Evolutionary conservation across 2,329 filamentous ascomycete species (phyloP), one percentile per base, ranked within the genome.

Genomic region (Dothidotthia symphoricarpi): DNA sequence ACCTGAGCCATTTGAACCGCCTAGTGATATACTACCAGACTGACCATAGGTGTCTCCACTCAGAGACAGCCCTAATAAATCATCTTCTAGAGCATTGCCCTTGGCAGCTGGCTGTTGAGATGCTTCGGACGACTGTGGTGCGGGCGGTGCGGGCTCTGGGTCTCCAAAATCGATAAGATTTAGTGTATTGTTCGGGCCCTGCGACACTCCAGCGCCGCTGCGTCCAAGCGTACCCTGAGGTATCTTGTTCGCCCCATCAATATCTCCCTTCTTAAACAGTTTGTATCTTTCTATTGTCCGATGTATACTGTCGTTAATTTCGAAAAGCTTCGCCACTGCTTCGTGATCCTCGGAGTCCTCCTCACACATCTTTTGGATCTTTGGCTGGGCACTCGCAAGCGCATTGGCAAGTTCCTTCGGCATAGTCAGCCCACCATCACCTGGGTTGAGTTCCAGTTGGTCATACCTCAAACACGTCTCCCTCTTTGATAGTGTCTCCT

Each of bases 361-460:
- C 68, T 97, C 91, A 61, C 91, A 97, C 91, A 98, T 98, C 71
- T 88, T 96, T 65, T 97, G 91, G 50, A 98, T 97, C 73, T 98
- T 98, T 7, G 93, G 93, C 59, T 98, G 93, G 2, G 93, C 93
- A 61, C 86, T 96, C 65, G 88, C 87, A 30, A 98, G 75, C 8
- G 93, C 83, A 49, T 86, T 84, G 4, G 90, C 90, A 36, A 98
- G 77, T 73, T 98, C 93, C 74, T 90, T 19, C 16, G 25, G 10
- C 10, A 24, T n/a, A 12, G 42, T 64, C 24, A 63, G 45, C 34
- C 41, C 31, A 22, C 16, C 49, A 43, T 32, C 27, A 27, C 24
- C 29, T 24, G 10, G 28, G 14, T 69, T 64, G 70, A 36, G 60
- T 24, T 6, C 7, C 9, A 14, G 19, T 6, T 4, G 5, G 31